Evolutionary conservation across 208 protist genomes (phyloP).

Genomic region (Trypanosoma rangeli): DNA sequence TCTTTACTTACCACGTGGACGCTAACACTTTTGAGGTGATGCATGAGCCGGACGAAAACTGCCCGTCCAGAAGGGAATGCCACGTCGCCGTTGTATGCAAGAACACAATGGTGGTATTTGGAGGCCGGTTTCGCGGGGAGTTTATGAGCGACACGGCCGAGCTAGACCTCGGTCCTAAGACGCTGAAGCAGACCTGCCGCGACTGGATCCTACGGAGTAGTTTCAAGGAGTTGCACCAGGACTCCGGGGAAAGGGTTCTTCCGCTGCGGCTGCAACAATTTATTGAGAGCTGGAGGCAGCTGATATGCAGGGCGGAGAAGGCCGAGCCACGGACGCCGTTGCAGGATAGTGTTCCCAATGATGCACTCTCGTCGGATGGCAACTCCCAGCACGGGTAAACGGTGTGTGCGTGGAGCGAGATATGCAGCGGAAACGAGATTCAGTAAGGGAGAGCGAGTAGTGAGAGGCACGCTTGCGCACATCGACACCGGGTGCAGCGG

Average conservation of each 20-base stretch:
- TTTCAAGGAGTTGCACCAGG: conserved; percentile 29
- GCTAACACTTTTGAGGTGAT: conserved; percentile 61
- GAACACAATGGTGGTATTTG: conserved; percentile 90
- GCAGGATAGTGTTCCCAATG: conserved; percentile 13
- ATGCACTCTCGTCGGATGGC: conserved; percentile 27
- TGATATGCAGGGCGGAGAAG: conserved; percentile 16
- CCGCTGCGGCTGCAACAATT: conserved; percentile 41
- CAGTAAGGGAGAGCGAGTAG: background rate
- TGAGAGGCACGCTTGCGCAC: background rate
- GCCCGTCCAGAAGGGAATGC: conserved; percentile 81
- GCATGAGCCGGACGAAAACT: conserved; percentile 61
- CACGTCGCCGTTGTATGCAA: conserved; percentile 81
- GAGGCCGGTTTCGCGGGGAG: conserved; percentile 81
- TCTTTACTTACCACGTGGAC: conserved; percentile 85
- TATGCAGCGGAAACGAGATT: background rate
- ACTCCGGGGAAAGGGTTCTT: conserved; percentile 27
- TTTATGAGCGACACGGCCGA: conserved; percentile 87
- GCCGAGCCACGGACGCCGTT: conserved; percentile 12
- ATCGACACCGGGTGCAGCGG: no score
- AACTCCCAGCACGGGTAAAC: conserved; percentile 27
- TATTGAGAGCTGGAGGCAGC: conserved; percentile 18
- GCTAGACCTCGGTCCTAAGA: conserved; percentile 67
- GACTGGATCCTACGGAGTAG: conserved; percentile 55
- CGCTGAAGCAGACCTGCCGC: conserved; percentile 43
- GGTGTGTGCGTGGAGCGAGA: background rate